Evolutionary conservation across 306 rosid genomes (phyloP).

Genomic region (Biancaea sappan): DNA sequence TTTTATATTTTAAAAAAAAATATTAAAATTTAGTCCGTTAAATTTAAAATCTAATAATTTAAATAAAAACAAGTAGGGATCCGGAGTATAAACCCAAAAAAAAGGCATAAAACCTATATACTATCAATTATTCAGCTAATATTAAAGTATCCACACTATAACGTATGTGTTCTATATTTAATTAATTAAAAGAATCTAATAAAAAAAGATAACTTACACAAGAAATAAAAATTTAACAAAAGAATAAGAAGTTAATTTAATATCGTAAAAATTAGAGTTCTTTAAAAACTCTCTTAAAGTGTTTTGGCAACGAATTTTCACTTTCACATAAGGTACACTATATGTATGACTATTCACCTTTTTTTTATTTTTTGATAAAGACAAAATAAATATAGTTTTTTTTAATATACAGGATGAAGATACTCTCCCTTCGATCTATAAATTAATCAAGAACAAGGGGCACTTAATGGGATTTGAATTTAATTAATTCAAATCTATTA

Average conservation of each 20-base stretch:
- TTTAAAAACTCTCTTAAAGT: no score
- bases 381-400: background rate
- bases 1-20: no score
- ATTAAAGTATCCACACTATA: background rate
- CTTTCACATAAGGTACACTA: background rate
- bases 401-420: no score
- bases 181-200: background rate
- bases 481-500: no score
- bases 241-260: background rate
- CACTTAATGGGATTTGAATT: no score
- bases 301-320: background rate
- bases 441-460: no score
- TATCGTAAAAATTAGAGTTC: no score
- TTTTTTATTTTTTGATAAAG: background rate
- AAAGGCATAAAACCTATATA: background rate
- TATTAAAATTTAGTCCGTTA: no score
- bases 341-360: background rate
- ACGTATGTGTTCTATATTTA: background rate
- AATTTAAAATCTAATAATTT: no score
- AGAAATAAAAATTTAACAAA: background rate
- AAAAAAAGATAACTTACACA: background rate
- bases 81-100: constrained; percentile 16
- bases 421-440: no score
- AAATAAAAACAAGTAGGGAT: no score
- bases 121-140: no score